Evolutionary conservation across 768 basidiomycete genomes (phyloP).

Genomic region (Leccinum longicurvipes): DNA sequence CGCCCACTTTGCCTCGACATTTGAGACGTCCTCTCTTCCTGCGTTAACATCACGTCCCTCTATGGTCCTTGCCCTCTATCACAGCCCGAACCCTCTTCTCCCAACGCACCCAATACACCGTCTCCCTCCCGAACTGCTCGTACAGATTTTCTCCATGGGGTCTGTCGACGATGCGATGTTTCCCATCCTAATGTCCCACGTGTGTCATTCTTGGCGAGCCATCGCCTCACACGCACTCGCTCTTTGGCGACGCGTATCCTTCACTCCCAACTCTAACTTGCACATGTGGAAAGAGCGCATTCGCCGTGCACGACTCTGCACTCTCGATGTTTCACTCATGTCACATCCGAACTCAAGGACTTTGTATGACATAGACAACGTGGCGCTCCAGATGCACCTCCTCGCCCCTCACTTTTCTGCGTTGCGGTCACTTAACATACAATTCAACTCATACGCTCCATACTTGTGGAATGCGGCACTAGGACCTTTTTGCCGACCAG

Average conservation of each 20-base stretch:
- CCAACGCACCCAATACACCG: constrained; percentile 49
- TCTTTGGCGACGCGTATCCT: constrained; percentile 61
- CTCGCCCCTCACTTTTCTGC: constrained; percentile 46
- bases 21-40: constrained; percentile 15
- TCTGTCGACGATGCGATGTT: constrained; percentile 54
- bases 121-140: constrained; percentile 63
- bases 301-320: constrained; percentile 54
- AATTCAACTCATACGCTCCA: constrained; percentile 53
- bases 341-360: constrained; percentile 28
- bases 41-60: constrained; percentile 24
- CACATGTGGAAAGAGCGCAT: constrained; percentile 65
- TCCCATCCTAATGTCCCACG: constrained; percentile 63
- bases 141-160: constrained; percentile 61
- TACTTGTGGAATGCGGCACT: constrained; percentile 69
- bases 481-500: constrained; percentile 46
- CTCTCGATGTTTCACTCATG: constrained; percentile 58
- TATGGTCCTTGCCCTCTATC: constrained; percentile 27
- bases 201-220: constrained; percentile 62
- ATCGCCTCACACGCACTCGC: constrained; percentile 57
- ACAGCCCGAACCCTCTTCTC: constrained; percentile 16
- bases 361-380: constrained; percentile 35
- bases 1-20: constrained; percentile 12
- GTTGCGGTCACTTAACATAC: constrained; percentile 62
- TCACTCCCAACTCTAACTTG: constrained; percentile 40
- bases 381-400: constrained; percentile 62